These are phyloP conservation scores for Rhexocercosporidium sp. DNA, from an alignment of 2,329 filamentous ascomycete species.

Conservation along the genomic window DNA sequence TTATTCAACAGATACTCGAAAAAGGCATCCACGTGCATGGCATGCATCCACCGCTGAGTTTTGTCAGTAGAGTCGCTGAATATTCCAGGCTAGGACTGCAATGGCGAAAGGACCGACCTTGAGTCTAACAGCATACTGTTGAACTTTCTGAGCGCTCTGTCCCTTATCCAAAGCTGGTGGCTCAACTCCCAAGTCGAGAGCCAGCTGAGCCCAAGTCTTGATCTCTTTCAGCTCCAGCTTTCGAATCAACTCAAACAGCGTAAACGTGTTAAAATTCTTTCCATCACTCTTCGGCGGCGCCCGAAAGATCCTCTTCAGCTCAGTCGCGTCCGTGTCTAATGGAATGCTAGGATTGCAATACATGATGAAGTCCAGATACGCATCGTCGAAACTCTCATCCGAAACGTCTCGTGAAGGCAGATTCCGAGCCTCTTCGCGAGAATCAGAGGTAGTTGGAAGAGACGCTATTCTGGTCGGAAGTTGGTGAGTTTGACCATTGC, in stretches of 20 bases:
- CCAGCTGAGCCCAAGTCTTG: conserved; percentile 91
- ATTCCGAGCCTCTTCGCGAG: conserved; percentile 20
- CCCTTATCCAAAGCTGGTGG: conserved; percentile 81
- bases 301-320: conserved; percentile 77
- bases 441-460: conserved; percentile 12
- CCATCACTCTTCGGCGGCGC: conserved; percentile 85
- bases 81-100: neutral
- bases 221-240: conserved; percentile 82
- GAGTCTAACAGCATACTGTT: conserved; percentile 90
- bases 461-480: conserved; percentile 18
- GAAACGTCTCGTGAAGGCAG: conserved; percentile 73
- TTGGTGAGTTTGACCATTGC: conserved; percentile 19
- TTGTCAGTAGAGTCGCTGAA: conserved; percentile 11
- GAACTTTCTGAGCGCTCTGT: conserved; percentile 90
- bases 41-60: conserved; percentile 89
- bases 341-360: conserved; percentile 88
- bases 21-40: conserved; percentile 93
- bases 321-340: conserved; percentile 69
- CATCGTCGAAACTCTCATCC: conserved; percentile 75
- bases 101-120: conserved; percentile 63
- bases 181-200: conserved; percentile 85
- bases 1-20: conserved; percentile 88
- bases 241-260: conserved; percentile 77
- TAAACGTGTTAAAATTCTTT: conserved; percentile 81
- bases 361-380: conserved; percentile 84